Conservation (phyloP, 495 filamentous ascomycete genomes). For the Trichocladium uniseriatum region DNA sequence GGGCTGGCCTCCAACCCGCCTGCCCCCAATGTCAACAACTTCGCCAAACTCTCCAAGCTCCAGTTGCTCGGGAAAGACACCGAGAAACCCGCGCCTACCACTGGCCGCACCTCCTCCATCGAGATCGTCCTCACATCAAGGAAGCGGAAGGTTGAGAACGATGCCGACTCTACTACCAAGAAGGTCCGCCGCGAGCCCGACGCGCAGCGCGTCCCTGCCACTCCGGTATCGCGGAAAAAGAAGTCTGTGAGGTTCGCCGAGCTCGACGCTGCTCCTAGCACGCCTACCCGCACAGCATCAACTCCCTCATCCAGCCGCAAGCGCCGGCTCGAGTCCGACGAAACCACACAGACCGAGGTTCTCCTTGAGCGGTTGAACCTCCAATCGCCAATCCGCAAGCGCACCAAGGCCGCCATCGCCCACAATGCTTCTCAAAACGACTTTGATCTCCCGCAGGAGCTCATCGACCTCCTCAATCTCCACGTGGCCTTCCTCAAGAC, state of each 20-base stretch:
- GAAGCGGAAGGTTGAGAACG: conserved; percentile 25
- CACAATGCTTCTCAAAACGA: conserved; percentile 24
- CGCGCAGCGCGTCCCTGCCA: conserved; percentile 2
- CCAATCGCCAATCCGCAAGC: conserved; percentile 28
- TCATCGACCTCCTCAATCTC: conserved; percentile 47
- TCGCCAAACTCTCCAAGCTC: conserved; percentile 34
- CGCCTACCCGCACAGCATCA: background rate
- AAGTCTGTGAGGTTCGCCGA: conserved; percentile 25
- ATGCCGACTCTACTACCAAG: conserved; percentile 17
- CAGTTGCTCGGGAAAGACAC: conserved; percentile 26
- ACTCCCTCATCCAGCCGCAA: conserved; percentile 14
- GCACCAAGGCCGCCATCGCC: conserved; percentile 21
- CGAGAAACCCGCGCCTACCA: conserved; percentile 9
- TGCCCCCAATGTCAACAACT: conserved; percentile 25
- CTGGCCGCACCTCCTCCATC: conserved; percentile 18
- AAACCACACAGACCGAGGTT: conserved; percentile 17
- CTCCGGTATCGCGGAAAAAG: conserved; percentile 11
- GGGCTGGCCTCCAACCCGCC: conserved; percentile 14
- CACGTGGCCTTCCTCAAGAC: conserved; percentile 50
- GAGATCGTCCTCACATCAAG: conserved; percentile 25
- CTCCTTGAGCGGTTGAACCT: conserved; percentile 35
- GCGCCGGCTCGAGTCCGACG: conserved; percentile 15
- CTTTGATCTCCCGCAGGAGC: conserved; percentile 40
- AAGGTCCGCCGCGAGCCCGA: conserved; percentile 18
- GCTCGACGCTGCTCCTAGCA: conserved; percentile 6